Evolutionary conservation across 805 yeast species (phyloP).

Genomic region (Cyberlindnera maclurae): DNA sequence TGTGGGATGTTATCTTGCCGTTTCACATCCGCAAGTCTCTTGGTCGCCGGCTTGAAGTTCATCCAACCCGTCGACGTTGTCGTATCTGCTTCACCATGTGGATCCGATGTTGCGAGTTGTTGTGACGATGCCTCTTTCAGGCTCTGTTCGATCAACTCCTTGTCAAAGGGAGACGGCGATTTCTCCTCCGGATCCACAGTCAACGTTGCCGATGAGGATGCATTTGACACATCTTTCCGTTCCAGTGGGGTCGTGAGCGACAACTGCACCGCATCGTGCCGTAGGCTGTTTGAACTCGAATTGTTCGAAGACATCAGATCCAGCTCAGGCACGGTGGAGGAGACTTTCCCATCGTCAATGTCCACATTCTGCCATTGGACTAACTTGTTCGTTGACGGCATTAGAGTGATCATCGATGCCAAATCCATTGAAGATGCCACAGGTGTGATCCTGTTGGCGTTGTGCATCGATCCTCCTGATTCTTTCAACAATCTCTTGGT

Average conservation of each 20-base stretch:
- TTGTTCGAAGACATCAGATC: conserved; percentile 19
- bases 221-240: too few species aligned
- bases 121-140: conserved; percentile 8
- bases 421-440: background rate
- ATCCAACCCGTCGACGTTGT: background rate
- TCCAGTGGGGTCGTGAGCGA: too few species aligned
- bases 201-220: background rate
- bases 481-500: conserved; percentile 6
- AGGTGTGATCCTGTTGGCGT: conserved; percentile 7
- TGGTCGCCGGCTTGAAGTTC: background rate
- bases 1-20: background rate
- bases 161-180: conserved; percentile 16
- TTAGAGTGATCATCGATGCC: conserved; percentile 3
- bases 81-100: background rate
- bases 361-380: conserved; percentile 20
- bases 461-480: background rate
- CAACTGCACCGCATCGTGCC: conserved; percentile 2
- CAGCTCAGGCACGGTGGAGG: conserved; percentile 17
- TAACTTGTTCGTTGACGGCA: conserved; percentile 2
- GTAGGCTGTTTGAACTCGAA: conserved; percentile 19
- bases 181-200: conserved; percentile 1
- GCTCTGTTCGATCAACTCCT: conserved; percentile 19
- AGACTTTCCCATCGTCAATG: conserved; percentile 20
- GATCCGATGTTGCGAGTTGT: background rate
- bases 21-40: background rate